Evolutionary conservation across 108 stramenopile genomes (phyloP), one percentile per base, ranked within the genome.

Genomic region (Discostella pseudostelligera): DNA sequence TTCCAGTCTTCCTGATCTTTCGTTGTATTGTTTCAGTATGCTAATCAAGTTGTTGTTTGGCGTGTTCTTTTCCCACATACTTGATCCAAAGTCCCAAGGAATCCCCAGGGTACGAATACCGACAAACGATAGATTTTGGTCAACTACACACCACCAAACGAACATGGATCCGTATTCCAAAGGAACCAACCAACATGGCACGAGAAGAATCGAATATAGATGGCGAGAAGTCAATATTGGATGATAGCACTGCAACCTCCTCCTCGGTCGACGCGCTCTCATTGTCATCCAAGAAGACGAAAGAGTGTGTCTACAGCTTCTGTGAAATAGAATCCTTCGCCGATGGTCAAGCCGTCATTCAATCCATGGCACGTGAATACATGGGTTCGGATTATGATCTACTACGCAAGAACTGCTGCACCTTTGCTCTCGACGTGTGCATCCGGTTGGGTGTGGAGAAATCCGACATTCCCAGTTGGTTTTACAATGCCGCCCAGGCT

Each of bases 401-500:
- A 8, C 64, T 93, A 1, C 69, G 88, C 21, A 93, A 88, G 63
- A 93, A 93, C 62, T 93, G 92, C 67, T 87, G 87, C 55, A 84
- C 92, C 32, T 93, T 93, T 72, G 85, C 87, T 0, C 76, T 58
- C 54, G 90, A 92, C 75, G 90, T 80, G 1, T 92, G 90, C 65
- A 42, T 84, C 0, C 70, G 87, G 16, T 53, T 92, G 51, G 84
- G 86, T n/a, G 76, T 88, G 14, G 56, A 74, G 19, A 81, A 92
- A n/a, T 78, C 79, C 19, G 90, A 92, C 62, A 88, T 92, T 48
- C 90, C 90, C 4, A 72, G 74, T 13, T 92, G 90, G 90, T 92
- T 92, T 59, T 79, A 82, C 39, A 87, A 91, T 61, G 70, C 87
- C 10, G 83, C 85, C 7, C 62, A 70, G 22, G 84, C 67, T 12